Evolutionary conservation across 345 rosid species (phyloP).

Genomic region (Conringia planisiliqua): DNA sequence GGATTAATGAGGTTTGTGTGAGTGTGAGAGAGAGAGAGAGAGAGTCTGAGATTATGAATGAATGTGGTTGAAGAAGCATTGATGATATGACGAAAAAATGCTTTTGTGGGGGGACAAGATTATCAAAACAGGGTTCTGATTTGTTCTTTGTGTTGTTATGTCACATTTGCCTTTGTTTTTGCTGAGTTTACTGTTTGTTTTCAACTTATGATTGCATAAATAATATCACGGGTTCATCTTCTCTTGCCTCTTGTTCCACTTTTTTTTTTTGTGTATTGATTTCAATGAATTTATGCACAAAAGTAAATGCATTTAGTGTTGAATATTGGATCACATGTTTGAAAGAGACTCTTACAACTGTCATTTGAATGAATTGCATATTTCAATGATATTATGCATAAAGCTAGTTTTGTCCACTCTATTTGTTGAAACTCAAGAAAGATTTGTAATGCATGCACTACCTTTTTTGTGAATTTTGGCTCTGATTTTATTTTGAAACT

Average conservation of each 20-base stretch:
- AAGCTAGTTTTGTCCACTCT: background rate
- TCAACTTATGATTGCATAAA: conserved; percentile 13
- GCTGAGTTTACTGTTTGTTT: conserved; percentile 19
- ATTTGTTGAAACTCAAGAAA: background rate
- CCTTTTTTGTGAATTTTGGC: background rate
- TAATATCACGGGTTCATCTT: conserved; percentile 26
- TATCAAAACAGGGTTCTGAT: conserved; percentile 6
- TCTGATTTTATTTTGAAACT: background rate
- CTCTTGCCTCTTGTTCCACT: conserved; percentile 7
- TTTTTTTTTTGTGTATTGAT: background rate
- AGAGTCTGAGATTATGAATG: background rate
- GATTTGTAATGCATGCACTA: background rate
- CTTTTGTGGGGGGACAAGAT: conserved; percentile 18
- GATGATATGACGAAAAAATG: background rate
- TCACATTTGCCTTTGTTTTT: conserved; percentile 16
- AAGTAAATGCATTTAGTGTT: background rate
- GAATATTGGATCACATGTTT: conserved; percentile 16
- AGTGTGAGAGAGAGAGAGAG: background rate
- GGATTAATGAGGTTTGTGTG: background rate
- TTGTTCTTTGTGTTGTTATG: conserved; percentile 24
- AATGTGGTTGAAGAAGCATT: conserved; percentile 34
- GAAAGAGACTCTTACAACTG: background rate
- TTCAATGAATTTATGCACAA: background rate
- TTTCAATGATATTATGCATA: background rate
- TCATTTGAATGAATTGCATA: background rate